Percentiles rank a stretch among this genome's conserved stretches.
phyloP scores from a whole-genome alignment of 176 grass and related monocot genomes.

The Triticum turgidum region DNA sequence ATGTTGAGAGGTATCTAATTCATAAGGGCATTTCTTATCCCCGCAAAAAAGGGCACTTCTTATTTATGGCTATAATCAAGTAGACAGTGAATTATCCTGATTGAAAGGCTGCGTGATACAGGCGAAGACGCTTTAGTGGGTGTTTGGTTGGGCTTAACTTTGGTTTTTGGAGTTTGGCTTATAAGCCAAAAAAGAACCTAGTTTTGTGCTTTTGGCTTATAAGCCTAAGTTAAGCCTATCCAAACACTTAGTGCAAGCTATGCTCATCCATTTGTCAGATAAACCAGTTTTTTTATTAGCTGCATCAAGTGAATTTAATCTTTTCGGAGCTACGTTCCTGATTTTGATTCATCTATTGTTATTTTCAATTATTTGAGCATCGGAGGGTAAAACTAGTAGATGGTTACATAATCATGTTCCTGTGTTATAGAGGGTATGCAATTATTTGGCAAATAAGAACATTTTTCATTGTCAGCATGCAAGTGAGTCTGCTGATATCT shows the following conservation, averaged over 20 bases:
- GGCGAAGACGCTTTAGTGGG: neutral
- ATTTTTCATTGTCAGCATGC: neutral
- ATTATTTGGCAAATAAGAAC: neutral
- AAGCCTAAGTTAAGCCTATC: too few species aligned
- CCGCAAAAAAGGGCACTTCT: neutral
- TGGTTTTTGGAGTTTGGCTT: too few species aligned
- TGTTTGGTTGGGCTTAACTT: too few species aligned
- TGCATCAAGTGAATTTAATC: slow-evolving; percentile 11
- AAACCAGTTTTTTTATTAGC: neutral
- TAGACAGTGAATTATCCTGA: neutral
- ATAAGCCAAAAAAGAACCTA: too few species aligned
- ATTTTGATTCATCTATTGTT: neutral
- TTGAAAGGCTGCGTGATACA: neutral
- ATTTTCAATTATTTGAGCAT: neutral
- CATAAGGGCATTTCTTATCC: neutral
- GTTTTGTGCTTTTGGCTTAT: too few species aligned
- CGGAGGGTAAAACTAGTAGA: neutral
- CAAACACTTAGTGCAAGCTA: neutral
- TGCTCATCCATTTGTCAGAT: neutral
- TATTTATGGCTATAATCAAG: neutral
- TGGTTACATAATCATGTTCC: neutral
- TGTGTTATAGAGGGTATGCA: neutral
- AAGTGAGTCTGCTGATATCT: slow-evolving; percentile 15
- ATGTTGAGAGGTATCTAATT: neutral
- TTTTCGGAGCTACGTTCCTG: neutral